Percentiles rank a stretch among this genome's conserved stretches.
Conservation (phyloP, 2,329 filamentous ascomycete genomes). For the Nemania diffusa region DNA sequence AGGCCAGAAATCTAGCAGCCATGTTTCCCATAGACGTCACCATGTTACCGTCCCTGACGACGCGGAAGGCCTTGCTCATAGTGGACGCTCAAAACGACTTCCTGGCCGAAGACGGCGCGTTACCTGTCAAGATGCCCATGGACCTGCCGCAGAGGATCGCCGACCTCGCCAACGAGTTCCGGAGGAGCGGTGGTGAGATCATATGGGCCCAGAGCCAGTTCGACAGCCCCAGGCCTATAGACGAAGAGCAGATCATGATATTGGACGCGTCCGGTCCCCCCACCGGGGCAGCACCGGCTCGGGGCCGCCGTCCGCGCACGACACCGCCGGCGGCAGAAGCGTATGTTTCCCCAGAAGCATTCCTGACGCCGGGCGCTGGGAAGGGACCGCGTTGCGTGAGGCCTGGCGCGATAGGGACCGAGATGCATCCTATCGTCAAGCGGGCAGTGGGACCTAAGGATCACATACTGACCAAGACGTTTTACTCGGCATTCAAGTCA, state of each 20-base stretch:
- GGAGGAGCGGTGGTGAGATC: slow-evolving; percentile 73
- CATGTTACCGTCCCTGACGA: slow-evolving; percentile 65
- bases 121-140: slow-evolving; percentile 71
- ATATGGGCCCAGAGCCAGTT: slow-evolving; percentile 88
- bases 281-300: slow-evolving; percentile 34
- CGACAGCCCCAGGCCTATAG: slow-evolving; percentile 67
- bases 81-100: slow-evolving; percentile 95
- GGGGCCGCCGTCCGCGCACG: slow-evolving; percentile 41
- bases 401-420: slow-evolving; percentile 57
- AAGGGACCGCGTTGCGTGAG: slow-evolving; percentile 56
- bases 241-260: slow-evolving; percentile 63
- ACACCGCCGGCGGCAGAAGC: slow-evolving; percentile 44
- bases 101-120: slow-evolving; percentile 71
- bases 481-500: slow-evolving; percentile 88
- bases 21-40: slow-evolving; percentile 69
- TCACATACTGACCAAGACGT: slow-evolving; percentile 71
- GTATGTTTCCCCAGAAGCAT: slow-evolving; percentile 46
- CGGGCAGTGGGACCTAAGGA: slow-evolving; percentile 60
- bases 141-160: slow-evolving; percentile 75
- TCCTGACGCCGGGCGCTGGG: slow-evolving; percentile 53
- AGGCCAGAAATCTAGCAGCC: slow-evolving; percentile 22
- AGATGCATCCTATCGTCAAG: slow-evolving; percentile 57
- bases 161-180: slow-evolving; percentile 76
- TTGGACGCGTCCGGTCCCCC: slow-evolving; percentile 47
- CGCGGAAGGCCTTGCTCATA: slow-evolving; percentile 78